A percentile compares a stretch with the other conserved stretches of the same genome.
These are phyloP conservation scores for Geotrichum candidum DNA, from an alignment of 1,139 yeast genomes.

Conservation along the genomic window DNA sequence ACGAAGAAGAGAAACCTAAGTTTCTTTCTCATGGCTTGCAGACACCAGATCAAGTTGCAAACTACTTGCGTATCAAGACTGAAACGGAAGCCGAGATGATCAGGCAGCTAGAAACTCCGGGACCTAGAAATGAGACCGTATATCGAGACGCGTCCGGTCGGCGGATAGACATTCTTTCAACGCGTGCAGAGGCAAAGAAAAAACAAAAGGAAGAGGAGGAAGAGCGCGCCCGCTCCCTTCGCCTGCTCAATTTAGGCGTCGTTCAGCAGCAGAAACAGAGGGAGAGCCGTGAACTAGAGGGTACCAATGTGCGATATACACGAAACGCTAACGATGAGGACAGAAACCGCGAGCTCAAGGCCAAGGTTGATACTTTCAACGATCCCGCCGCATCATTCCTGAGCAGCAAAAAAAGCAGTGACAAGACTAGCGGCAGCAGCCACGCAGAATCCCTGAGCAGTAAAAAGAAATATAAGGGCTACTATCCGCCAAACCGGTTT, in stretches of 20 bases:
- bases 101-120: background rate
- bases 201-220: constrained; percentile 30
- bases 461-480: constrained; percentile 41
- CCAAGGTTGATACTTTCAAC: constrained; percentile 41
- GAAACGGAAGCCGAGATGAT: constrained; percentile 14
- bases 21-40: constrained; percentile 39
- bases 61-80: constrained; percentile 29
- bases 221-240: constrained; percentile 27
- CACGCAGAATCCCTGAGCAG: constrained; percentile 24
- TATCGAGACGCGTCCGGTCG: constrained; percentile 58
- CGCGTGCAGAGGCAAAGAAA: constrained; percentile 30
- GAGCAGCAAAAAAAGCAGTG: constrained; percentile 20
- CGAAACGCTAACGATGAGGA: constrained; percentile 17
- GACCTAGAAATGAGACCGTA: constrained; percentile 38
- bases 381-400: constrained; percentile 63
- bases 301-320: constrained; percentile 33
- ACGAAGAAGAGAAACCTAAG: constrained; percentile 5
- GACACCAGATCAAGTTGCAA: constrained; percentile 39
- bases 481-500: constrained; percentile 64
- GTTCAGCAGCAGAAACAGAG: constrained; percentile 37
- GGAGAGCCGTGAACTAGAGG: constrained; percentile 23
- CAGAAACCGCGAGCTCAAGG: constrained; percentile 16
- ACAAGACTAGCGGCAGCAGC: background rate
- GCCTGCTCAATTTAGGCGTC: constrained; percentile 42
- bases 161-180: constrained; percentile 38